Conservation (phyloP, 345 rosid species). For the Lepidium didymum region DNA sequence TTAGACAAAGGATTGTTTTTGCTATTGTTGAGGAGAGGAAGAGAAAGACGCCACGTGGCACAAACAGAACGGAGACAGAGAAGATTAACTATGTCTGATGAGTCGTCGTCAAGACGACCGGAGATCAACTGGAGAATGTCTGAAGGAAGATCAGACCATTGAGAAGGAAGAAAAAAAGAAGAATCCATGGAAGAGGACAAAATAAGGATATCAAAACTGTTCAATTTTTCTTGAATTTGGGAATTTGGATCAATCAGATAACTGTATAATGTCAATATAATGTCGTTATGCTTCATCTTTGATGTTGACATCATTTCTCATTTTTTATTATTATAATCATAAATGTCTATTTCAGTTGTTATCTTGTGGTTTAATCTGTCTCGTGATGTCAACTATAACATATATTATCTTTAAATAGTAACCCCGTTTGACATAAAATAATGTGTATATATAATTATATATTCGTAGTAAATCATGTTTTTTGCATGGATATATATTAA, state of each 20-base stretch:
- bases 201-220: neutral
- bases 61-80: constrained; percentile 25
- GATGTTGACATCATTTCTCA: constrained; percentile 22
- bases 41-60: constrained; percentile 19
- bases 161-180: constrained; percentile 1
- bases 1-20: neutral
- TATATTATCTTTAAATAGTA: too few relatives aligned
- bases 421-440: too few relatives aligned
- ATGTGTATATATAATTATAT: neutral
- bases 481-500: neutral
- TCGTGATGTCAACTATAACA: neutral
- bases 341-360: neutral
- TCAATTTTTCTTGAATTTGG: constrained; percentile 8
- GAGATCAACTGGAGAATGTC: constrained; percentile 21
- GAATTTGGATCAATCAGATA: neutral
- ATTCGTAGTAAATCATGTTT: neutral
- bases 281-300: constrained; percentile 4
- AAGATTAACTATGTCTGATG: constrained; percentile 16
- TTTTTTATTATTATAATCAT: neutral
- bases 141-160: constrained; percentile 22
- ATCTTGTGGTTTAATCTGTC: neutral
- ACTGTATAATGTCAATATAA: neutral
- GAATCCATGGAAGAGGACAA: constrained; percentile 9
- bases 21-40: constrained; percentile 1
- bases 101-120: neutral